Evolutionary conservation across 1,284 basidiomycete species (phyloP).

Genomic region (Ceratobasidium sp.): DNA sequence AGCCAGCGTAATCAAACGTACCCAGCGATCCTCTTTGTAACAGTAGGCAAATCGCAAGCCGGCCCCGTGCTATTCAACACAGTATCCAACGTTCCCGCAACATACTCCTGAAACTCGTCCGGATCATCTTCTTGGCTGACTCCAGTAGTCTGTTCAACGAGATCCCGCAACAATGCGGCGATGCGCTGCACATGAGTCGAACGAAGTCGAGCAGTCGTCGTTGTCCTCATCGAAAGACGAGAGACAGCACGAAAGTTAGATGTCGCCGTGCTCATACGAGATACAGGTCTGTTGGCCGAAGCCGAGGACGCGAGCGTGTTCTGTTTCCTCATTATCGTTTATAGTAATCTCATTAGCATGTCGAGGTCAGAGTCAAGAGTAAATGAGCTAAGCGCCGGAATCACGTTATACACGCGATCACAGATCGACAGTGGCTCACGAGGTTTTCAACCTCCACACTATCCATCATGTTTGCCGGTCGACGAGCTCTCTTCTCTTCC

Average conservation of each 20-base stretch:
- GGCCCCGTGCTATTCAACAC: constrained; percentile 42
- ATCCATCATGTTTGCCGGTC: constrained; percentile 30
- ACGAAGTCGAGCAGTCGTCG: constrained; percentile 44
- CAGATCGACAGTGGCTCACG: constrained; percentile 21
- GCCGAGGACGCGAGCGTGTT: constrained; percentile 17
- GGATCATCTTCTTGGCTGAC: constrained; percentile 44
- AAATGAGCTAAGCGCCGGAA: constrained; percentile 18
- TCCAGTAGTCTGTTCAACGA: constrained; percentile 45
- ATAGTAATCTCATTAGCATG: constrained; percentile 1
- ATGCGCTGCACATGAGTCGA: constrained; percentile 46
- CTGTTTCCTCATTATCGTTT: constrained; percentile 28
- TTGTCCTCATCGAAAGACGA: constrained; percentile 39
- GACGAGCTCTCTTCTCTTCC: constrained; percentile 20
- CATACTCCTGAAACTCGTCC: constrained; percentile 45
- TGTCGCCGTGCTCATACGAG: constrained; percentile 29
- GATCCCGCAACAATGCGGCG: constrained; percentile 35
- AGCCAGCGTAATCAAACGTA: neutral
- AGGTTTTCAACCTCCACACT: constrained; percentile 23
- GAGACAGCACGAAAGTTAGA: constrained; percentile 41
- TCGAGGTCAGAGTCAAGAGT: neutral
- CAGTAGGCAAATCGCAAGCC: constrained; percentile 25
- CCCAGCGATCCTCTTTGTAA: constrained; percentile 37
- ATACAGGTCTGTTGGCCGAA: constrained; percentile 27
- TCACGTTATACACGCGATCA: neutral
- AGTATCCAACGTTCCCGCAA: constrained; percentile 24